Base-by-base conservation (phyloP, 2,329 filamentous ascomycete genomes). In the Fusarium stilboides region DNA sequence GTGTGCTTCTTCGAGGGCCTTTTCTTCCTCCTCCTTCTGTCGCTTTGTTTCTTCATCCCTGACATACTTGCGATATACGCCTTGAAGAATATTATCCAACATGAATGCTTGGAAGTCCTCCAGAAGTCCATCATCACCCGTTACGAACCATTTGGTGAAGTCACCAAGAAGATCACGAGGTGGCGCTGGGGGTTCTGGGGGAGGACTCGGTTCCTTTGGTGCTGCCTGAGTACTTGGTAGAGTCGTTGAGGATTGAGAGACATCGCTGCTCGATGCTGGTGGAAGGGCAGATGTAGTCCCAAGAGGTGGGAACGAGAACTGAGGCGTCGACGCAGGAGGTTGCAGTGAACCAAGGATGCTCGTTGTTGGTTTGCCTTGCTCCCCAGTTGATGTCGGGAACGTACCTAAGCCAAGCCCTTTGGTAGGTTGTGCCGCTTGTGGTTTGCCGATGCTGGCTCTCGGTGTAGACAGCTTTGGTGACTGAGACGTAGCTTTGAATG, bases 121-220 rank as follows among this genome's bases (percentile, higher is more conserved):
- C 73, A 89, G 73, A 9, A 89, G 72, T 1, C 87, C 87, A 17
- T 79, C 76, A 57, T 89, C 87, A 33, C 84, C 87, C 14, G 78
- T 76, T 5, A 88, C 84, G 55, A 84, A 85, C 87, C 87, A 89
- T 26, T 79, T 81, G 1, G 85, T 81, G 31, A 89, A 84, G 47
- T 84, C 81, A 8, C 77, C 82, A 69, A 88, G 80, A 4, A 79
- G 71, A 59, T 88, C 84, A 24, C 77, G 74, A 22, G 73, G 73
- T 19, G 75, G 71, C 1, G 58, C 33, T 20, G 71, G 58, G 9
- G 70, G 64, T 3, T 59, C 50, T n/a, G 57, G 55, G 2, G 62
- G 46, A 8, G 61, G 33, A 9, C 10, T 50, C 19, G 68, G 40
- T 45, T 69, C 42, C 19, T 58, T 50, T 14, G 54, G 39, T 22